These are phyloP conservation scores for Francoa sonchifolia DNA, from an alignment of 441 rosid genomes.

Conservation along the genomic window DNA sequence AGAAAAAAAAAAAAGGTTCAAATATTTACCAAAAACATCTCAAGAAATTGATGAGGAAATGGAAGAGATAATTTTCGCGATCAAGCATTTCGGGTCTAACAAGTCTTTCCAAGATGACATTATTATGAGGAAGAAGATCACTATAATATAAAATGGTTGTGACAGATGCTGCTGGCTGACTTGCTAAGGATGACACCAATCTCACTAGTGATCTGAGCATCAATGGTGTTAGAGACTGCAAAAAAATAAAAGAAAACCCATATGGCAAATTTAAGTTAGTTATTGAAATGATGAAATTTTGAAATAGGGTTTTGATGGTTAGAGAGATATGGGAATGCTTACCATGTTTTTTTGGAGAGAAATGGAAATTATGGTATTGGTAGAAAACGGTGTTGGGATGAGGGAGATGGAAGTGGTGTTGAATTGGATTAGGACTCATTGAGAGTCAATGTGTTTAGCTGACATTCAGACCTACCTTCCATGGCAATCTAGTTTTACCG, in stretches of 20 bases:
- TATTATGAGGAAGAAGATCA: slow-evolving; percentile 33
- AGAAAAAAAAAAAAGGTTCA: too few species aligned
- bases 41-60: slow-evolving; percentile 23
- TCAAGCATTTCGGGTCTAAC: slow-evolving; percentile 29
- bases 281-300: neutral
- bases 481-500: neutral
- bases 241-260: neutral
- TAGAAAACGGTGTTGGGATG: neutral
- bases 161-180: slow-evolving; percentile 28
- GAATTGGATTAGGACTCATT: neutral
- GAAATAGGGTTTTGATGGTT: too few species aligned
- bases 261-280: neutral
- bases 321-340: neutral
- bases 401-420: neutral
- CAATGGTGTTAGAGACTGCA: slow-evolving; percentile 30
- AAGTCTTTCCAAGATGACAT: slow-evolving; percentile 21
- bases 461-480: slow-evolving; percentile 34
- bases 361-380: neutral
- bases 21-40: slow-evolving; percentile 44
- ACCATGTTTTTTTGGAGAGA: slow-evolving; percentile 18
- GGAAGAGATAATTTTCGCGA: slow-evolving; percentile 30
- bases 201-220: slow-evolving; percentile 33
- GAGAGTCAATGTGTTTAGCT: slow-evolving; percentile 9
- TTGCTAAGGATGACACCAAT: slow-evolving; percentile 21
- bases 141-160: slow-evolving; percentile 39